Evolutionary conservation across 2,329 filamentous ascomycete species (phyloP).

Genomic region (Lachnellula cervina): DNA sequence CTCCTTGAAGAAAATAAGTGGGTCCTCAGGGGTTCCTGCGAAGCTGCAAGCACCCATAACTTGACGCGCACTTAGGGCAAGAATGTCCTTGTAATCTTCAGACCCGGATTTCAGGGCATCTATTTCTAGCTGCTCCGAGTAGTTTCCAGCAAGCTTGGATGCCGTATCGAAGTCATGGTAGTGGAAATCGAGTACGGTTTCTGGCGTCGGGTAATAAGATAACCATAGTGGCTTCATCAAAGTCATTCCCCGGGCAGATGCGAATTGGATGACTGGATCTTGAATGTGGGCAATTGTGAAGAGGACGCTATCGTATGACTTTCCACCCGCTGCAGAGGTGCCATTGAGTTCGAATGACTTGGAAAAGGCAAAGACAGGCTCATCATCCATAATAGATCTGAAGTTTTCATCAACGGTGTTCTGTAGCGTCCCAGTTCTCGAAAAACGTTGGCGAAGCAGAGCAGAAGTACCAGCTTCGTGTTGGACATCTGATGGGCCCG

Average conservation of each 20-base stretch:
- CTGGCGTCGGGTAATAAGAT: conserved; percentile 61
- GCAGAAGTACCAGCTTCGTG: conserved; percentile 69
- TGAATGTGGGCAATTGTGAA: conserved; percentile 77
- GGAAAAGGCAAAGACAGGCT: conserved; percentile 77
- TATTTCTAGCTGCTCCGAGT: conserved; percentile 63
- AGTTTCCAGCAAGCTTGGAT: conserved; percentile 60
- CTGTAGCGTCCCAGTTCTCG: conserved; percentile 58
- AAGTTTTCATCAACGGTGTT: conserved; percentile 64
- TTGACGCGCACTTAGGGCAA: conserved; percentile 72
- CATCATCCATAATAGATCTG: conserved; percentile 67
- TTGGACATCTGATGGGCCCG: conserved; percentile 59
- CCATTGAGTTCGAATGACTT: conserved; percentile 53
- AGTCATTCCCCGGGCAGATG: conserved; percentile 69
- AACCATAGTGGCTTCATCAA: conserved; percentile 76
- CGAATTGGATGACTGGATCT: conserved; percentile 74
- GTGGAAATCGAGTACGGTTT: conserved; percentile 68
- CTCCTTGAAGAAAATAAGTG: conserved; percentile 77
- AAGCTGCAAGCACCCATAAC: conserved; percentile 76
- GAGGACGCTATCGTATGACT: conserved; percentile 48
- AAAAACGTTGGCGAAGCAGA: conserved; percentile 62
- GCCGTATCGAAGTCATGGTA: conserved; percentile 69
- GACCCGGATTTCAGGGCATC: conserved; percentile 73
- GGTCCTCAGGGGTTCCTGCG: conserved; percentile 64
- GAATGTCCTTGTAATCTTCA: conserved; percentile 70
- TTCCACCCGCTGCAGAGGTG: conserved; percentile 27